Conservation (phyloP, 176 grass and related monocot genomes). For the Zizania latifolia region DNA sequence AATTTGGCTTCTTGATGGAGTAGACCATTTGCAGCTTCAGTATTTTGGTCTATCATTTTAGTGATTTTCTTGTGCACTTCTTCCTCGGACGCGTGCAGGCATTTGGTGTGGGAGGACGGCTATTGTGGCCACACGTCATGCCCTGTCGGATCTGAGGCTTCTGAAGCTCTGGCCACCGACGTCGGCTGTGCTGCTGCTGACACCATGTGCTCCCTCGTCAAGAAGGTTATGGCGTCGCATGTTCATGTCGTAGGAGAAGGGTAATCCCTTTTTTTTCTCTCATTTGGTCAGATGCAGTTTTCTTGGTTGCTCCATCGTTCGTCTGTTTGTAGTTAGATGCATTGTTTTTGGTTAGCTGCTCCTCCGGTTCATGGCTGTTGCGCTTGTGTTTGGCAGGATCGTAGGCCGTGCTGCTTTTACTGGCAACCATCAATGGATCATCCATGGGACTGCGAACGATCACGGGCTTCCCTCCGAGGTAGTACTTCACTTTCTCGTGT, state of each 20-base stretch:
- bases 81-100: slow-evolving; percentile 42
- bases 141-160: slow-evolving; percentile 41
- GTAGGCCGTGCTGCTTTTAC: slow-evolving; percentile 62
- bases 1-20: slow-evolving; percentile 2
- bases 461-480: slow-evolving; percentile 54
- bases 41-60: background rate
- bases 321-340: slow-evolving; percentile 2
- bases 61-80: background rate
- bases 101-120: slow-evolving; percentile 85
- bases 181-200: slow-evolving; percentile 36
- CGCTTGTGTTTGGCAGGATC: slow-evolving; percentile 35
- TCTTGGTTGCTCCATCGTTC: background rate
- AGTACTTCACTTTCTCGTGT: slow-evolving; percentile 17
- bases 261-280: slow-evolving; percentile 8
- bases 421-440: slow-evolving; percentile 70
- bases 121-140: slow-evolving; percentile 59
- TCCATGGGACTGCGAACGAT: slow-evolving; percentile 39
- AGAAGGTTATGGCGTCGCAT: slow-evolving; percentile 59
- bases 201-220: slow-evolving; percentile 44
- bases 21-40: background rate
- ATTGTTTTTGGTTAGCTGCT: background rate
- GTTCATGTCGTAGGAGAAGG: slow-evolving; percentile 67
- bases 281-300: background rate
- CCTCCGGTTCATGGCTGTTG: slow-evolving; percentile 11
- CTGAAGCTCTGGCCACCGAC: slow-evolving; percentile 22